Conservation (phyloP, 805 yeast species). For the Myxozyma mucilagina region DNA sequence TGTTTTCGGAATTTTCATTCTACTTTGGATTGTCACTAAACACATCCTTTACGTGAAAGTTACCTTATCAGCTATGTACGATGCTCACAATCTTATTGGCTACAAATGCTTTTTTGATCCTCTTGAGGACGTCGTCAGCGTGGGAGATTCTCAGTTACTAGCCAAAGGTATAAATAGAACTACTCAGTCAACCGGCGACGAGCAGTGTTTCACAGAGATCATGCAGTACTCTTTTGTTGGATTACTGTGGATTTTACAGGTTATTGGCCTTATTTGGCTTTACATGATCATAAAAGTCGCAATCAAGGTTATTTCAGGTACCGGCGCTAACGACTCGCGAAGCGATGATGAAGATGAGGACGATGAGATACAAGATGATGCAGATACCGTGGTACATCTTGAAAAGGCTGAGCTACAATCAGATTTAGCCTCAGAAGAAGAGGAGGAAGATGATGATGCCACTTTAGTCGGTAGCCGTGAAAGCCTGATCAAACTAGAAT, state of each 20-base stretch:
- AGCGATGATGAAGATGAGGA: slow-evolving; percentile 70
- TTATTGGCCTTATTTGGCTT: slow-evolving; percentile 71
- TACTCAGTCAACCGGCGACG: slow-evolving; percentile 18
- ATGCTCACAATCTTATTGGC: slow-evolving; percentile 47
- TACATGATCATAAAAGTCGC: slow-evolving; percentile 71
- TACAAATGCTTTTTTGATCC: slow-evolving; percentile 28
- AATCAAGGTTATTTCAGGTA: slow-evolving; percentile 65
- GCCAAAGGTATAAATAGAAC: slow-evolving; percentile 7
- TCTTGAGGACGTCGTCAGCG: slow-evolving; percentile 14
- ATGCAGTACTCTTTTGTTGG: slow-evolving; percentile 49
- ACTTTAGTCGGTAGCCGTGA: slow-evolving; percentile 14
- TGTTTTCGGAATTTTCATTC: slow-evolving; percentile 65
- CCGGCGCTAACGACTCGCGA: slow-evolving; percentile 81
- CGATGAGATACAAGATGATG: slow-evolving; percentile 20
- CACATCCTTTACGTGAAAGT: slow-evolving; percentile 74
- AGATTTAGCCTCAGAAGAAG: not conserved
- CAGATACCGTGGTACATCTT: not conserved
- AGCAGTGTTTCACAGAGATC: slow-evolving; percentile 40
- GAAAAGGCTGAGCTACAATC: not conserved
- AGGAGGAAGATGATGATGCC: slow-evolving; percentile 11
- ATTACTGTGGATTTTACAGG: slow-evolving; percentile 65
- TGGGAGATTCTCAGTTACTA: slow-evolving; percentile 9
- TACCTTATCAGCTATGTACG: slow-evolving; percentile 56
- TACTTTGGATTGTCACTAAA: slow-evolving; percentile 68
- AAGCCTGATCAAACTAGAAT: not conserved